Evolutionary conservation across 2,329 filamentous ascomycete genomes (phyloP).

Genomic region (Colletotrichum caudatum): DNA sequence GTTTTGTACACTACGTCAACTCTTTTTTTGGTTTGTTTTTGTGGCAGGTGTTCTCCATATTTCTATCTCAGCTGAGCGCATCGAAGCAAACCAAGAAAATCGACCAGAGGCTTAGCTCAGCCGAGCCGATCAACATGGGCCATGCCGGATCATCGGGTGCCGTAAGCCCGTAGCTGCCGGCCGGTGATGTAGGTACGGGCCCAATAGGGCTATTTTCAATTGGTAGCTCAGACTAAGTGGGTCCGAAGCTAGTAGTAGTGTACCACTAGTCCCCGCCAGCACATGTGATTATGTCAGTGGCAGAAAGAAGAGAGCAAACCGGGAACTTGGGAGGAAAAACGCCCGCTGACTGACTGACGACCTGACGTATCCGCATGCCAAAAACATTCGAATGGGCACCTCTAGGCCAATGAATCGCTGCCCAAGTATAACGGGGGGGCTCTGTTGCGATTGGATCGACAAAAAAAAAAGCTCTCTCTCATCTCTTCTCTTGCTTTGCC

Average conservation of each 20-base stretch:
- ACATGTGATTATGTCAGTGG: slow-evolving; percentile 40
- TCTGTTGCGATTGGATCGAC: slow-evolving; percentile 29
- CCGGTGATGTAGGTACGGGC: slow-evolving; percentile 2
- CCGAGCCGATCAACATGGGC: slow-evolving; percentile 20
- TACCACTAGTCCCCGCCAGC: background rate
- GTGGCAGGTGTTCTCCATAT: background rate
- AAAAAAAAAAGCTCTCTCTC: background rate
- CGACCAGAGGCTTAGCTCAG: slow-evolving; percentile 14
- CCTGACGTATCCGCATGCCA: slow-evolving; percentile 12
- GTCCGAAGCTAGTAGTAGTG: background rate
- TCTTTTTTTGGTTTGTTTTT: background rate
- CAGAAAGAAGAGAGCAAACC: slow-evolving; percentile 18
- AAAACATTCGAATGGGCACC: background rate
- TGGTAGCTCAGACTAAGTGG: slow-evolving; percentile 8
- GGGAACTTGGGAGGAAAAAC: slow-evolving; percentile 8
- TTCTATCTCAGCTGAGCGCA: slow-evolving; percentile 6
- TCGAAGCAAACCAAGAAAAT: slow-evolving; percentile 23
- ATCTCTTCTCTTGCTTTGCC: no score
- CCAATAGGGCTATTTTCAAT: slow-evolving; percentile 21
- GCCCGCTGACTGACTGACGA: slow-evolving; percentile 23
- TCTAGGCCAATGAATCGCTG: slow-evolving; percentile 15
- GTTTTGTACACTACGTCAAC: background rate
- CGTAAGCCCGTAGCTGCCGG: slow-evolving; percentile 29
- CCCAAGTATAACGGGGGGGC: background rate
- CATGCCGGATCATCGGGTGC: slow-evolving; percentile 37